These are phyloP conservation scores for Anethum foeniculum DNA, from an alignment of 140 eudicot species.

Conservation along the genomic window DNA sequence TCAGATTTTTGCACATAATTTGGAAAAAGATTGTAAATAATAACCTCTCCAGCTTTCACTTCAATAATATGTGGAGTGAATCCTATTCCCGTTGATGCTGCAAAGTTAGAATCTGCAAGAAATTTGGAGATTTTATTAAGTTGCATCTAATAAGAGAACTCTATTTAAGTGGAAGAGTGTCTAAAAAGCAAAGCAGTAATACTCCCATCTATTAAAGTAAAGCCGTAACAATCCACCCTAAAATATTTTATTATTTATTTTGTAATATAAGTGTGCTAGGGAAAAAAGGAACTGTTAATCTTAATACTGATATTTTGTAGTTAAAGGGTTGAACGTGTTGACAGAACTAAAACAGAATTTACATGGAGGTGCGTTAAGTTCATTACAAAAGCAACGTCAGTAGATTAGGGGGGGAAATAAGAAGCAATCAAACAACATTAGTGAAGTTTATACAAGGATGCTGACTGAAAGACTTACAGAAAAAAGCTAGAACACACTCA, in stretches of 20 bases:
- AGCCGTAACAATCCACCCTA: not conserved
- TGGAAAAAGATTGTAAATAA: not conserved
- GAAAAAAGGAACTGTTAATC: not conserved
- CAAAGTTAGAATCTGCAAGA: constrained; percentile 19
- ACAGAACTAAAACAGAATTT: not conserved
- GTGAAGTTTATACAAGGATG: too few relatives aligned
- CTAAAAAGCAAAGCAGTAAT: not conserved
- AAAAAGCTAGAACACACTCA: too few relatives aligned
- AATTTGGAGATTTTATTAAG: not conserved
- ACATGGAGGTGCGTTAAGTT: not conserved
- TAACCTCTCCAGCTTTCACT: constrained; percentile 85
- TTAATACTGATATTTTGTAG: not conserved
- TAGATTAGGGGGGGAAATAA: not conserved
- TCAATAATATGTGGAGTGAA: constrained; percentile 73
- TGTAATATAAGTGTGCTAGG: not conserved
- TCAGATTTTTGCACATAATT: not conserved
- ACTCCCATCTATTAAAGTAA: not conserved
- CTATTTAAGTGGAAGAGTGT: not conserved
- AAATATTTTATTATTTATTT: not conserved
- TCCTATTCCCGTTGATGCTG: constrained; percentile 70
- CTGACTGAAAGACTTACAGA: too few relatives aligned
- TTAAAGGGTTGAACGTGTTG: not conserved
- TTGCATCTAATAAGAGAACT: not conserved
- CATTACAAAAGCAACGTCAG: not conserved
- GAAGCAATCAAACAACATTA: too few relatives aligned